Conservation (phyloP, 2,329 filamentous ascomycete genomes). For the Fusarium sacchari region DNA sequence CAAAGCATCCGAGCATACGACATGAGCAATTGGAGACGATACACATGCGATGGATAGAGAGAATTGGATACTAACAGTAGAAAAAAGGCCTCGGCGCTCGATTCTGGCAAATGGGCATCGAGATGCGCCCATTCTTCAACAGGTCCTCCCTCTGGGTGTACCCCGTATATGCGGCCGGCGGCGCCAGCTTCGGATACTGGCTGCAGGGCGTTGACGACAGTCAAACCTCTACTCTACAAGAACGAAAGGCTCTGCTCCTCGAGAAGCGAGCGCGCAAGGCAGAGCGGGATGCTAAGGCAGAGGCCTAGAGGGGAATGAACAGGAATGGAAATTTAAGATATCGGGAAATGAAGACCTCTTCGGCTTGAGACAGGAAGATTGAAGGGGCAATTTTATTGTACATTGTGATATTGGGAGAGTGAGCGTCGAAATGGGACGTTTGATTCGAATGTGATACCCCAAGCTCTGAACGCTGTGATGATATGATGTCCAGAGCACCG, state of each 20-base stretch:
- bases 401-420: conserved; percentile 40
- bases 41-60: not conserved
- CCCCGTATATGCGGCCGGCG: conserved; percentile 85
- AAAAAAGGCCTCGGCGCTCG: conserved; percentile 84
- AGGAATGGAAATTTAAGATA: conserved; percentile 14
- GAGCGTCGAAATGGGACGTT: conserved; percentile 42
- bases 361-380: conserved; percentile 3
- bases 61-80: conserved; percentile 19
- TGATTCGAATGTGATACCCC: conserved; percentile 31
- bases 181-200: conserved; percentile 97
- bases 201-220: conserved; percentile 87
- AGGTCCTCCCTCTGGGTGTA: conserved; percentile 88
- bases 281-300: conserved; percentile 48
- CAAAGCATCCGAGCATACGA: not conserved
- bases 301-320: conserved; percentile 35
- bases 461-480: conserved; percentile 22
- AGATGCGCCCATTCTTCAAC: conserved; percentile 96
- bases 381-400: conserved; percentile 33
- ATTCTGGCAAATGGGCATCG: conserved; percentile 96
- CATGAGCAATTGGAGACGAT: not conserved
- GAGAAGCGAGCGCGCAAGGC: conserved; percentile 85
- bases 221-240: conserved; percentile 79
- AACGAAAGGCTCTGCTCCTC: conserved; percentile 82
- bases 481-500: not conserved
- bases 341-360: conserved; percentile 13